These are phyloP conservation scores for Cordia subcordata DNA, from an alignment of 257 asterid genomes.

Conservation along the genomic window DNA sequence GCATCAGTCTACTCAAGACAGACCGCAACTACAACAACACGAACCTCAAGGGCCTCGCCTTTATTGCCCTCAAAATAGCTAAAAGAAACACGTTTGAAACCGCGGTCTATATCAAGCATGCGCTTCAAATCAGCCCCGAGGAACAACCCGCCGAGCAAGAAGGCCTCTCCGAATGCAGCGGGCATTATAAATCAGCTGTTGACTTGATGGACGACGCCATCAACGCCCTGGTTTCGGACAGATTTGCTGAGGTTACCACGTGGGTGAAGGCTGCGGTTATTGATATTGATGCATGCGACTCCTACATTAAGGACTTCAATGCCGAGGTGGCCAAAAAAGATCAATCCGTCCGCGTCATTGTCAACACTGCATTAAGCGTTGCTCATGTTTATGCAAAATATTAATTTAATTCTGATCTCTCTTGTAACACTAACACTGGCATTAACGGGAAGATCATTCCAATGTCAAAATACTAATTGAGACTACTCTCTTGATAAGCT, in stretches of 20 bases:
- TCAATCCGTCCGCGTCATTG: conserved; percentile 1
- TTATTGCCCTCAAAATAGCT: conserved; percentile 12
- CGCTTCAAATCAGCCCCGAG: neutral
- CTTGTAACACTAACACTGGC: too few relatives aligned
- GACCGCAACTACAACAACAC: conserved; percentile 10
- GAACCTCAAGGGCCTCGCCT: conserved; percentile 22
- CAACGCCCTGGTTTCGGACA: conserved; percentile 10
- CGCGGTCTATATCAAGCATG: conserved; percentile 4
- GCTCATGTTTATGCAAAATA: conserved; percentile 12
- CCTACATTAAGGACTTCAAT: conserved; percentile 5
- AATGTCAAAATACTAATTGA: too few relatives aligned
- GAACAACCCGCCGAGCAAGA: conserved; percentile 4
- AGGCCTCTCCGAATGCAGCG: conserved; percentile 47
- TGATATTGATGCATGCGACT: conserved; percentile 29
- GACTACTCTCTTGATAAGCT: too few relatives aligned
- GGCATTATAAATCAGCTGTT: conserved; percentile 39
- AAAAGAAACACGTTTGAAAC: conserved; percentile 19
- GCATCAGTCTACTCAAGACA: conserved; percentile 7
- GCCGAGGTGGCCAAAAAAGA: conserved; percentile 6
- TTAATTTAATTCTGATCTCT: too few relatives aligned
- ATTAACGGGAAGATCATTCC: too few relatives aligned
- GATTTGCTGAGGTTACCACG: conserved; percentile 24
- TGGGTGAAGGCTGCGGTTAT: conserved; percentile 33
- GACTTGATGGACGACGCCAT: conserved; percentile 54
- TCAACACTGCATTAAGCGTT: conserved; percentile 13